Evolutionary conservation across 345 rosid species (phyloP).

Genomic region (Reutealis trisperma): DNA sequence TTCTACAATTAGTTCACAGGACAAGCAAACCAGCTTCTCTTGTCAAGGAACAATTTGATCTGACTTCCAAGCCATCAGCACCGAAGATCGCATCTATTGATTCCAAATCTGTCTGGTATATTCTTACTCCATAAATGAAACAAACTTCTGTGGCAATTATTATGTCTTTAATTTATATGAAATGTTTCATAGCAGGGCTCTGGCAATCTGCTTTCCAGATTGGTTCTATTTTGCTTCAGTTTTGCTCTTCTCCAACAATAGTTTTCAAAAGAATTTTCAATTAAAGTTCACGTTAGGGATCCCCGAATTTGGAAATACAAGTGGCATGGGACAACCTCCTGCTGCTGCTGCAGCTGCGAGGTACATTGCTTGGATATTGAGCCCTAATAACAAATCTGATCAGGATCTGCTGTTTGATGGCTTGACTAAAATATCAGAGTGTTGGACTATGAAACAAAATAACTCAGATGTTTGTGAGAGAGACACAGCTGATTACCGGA

Average conservation of each 20-base stretch:
- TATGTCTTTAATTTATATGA: conserved; percentile 1
- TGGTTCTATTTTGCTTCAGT: conserved; percentile 79
- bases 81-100: conserved; percentile 36
- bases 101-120: conserved; percentile 68
- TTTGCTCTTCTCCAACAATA: conserved; percentile 48
- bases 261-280: conserved; percentile 20
- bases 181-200: conserved; percentile 57
- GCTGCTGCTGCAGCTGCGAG: conserved; percentile 60
- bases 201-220: conserved; percentile 74
- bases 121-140: conserved; percentile 7
- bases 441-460: conserved; percentile 41
- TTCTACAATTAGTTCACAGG: conserved; percentile 44
- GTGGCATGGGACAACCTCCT: conserved; percentile 31
- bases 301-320: conserved; percentile 23
- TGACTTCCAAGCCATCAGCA: conserved; percentile 27
- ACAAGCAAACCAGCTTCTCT: conserved; percentile 26
- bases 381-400: conserved; percentile 46
- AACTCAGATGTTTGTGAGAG: conserved; percentile 27
- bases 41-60: conserved; percentile 23
- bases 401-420: conserved; percentile 47
- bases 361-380: conserved; percentile 73
- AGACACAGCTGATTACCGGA: conserved; percentile 28
- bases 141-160: neutral
- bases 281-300: conserved; percentile 23
- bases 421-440: conserved; percentile 52